These are phyloP conservation scores for Sabuloglossum arenarium DNA, from an alignment of 495 filamentous ascomycete species.

Conservation along the genomic window DNA sequence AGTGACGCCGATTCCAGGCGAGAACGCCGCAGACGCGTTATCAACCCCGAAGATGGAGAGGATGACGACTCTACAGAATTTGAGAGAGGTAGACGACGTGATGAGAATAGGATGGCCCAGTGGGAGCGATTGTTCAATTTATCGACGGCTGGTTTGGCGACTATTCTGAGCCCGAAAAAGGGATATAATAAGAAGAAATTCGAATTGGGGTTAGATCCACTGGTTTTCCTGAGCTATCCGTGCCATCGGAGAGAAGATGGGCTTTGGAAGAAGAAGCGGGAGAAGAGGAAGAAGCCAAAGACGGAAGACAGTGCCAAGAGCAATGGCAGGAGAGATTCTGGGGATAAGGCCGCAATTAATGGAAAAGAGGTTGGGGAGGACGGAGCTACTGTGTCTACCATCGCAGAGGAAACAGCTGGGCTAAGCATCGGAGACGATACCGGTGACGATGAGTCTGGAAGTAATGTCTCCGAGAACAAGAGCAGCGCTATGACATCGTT, in stretches of 20 bases:
- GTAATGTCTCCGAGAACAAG: conserved; percentile 19
- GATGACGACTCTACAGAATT: background rate
- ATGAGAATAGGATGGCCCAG: conserved; percentile 27
- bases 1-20: background rate
- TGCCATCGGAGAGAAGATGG: conserved; percentile 76
- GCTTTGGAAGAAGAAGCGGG: conserved; percentile 54
- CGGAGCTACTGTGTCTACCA: background rate
- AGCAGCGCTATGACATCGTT: conserved; percentile 75
- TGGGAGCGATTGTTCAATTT: conserved; percentile 69
- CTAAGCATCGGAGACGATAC: background rate
- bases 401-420: background rate
- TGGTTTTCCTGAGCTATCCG: conserved; percentile 72
- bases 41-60: conserved; percentile 27
- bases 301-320: conserved; percentile 7
- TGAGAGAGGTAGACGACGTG: conserved; percentile 25
- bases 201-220: conserved; percentile 65
- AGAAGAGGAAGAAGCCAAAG: conserved; percentile 35
- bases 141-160: conserved; percentile 57
- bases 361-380: background rate
- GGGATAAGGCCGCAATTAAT: background rate
- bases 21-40: background rate
- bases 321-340: background rate
- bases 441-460: conserved; percentile 13
- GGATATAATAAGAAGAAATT: conserved; percentile 76
- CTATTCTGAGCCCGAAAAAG: conserved; percentile 55